These are phyloP conservation scores for Pyrenophora tritici-repentis DNA, from an alignment of 2,329 filamentous ascomycete genomes.

Conservation along the genomic window DNA sequence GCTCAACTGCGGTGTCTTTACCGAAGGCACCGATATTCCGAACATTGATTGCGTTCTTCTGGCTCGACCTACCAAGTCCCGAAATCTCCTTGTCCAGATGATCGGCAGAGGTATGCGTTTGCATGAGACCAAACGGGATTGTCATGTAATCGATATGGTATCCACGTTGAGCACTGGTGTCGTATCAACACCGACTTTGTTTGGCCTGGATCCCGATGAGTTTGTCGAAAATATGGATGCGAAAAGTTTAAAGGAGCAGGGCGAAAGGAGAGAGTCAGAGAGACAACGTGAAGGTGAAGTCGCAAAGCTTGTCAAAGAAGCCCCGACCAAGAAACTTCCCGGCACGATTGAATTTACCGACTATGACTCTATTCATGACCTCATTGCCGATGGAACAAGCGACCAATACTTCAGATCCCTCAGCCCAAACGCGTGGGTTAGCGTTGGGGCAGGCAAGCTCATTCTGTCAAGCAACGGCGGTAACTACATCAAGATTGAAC, in stretches of 20 bases:
- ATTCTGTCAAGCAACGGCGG: constrained; percentile 67
- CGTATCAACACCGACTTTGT: constrained; percentile 87
- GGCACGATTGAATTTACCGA: constrained; percentile 78
- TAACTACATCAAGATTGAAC: constrained; percentile 63
- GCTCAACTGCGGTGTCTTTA: constrained; percentile 94
- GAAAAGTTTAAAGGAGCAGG: constrained; percentile 64
- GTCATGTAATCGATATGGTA: constrained; percentile 96
- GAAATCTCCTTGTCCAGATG: constrained; percentile 97
- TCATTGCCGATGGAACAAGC: constrained; percentile 79
- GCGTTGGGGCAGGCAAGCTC: constrained; percentile 71
- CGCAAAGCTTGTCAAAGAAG: constrained; percentile 69
- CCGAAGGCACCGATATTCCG: constrained; percentile 95
- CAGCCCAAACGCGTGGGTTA: constrained; percentile 82
- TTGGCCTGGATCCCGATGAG: constrained; percentile 85
- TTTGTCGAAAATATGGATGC: constrained; percentile 70
- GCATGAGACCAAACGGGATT: constrained; percentile 79
- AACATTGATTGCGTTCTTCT: constrained; percentile 94
- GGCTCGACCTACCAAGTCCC: constrained; percentile 84
- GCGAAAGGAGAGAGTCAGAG: constrained; percentile 53
- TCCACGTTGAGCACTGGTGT: constrained; percentile 82
- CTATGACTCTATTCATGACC: constrained; percentile 88
- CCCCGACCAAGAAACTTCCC: constrained; percentile 29
- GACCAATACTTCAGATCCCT: constrained; percentile 79
- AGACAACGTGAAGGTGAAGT: constrained; percentile 55
- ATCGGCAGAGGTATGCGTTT: constrained; percentile 92